Base-by-base conservation (phyloP, 139 green algal genomes). In the Yamagishiella unicocca region DNA sequence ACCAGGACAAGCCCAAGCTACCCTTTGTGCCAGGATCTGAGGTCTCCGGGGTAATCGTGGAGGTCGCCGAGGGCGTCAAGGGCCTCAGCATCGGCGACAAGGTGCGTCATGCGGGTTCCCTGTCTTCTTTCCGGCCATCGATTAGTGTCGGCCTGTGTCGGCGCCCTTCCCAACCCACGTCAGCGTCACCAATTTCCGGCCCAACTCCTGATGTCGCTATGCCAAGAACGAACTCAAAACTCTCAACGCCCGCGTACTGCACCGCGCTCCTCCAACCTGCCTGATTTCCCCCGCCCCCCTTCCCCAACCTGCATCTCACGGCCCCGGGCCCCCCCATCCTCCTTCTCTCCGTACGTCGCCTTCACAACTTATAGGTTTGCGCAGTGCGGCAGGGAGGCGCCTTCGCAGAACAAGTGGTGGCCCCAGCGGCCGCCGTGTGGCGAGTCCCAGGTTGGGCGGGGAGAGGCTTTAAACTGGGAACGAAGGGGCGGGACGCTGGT, bases 11-110 rank as follows among this genome's bases (percentile, higher is more conserved):
- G 61, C 93, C 92, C 14, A 89, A 91, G 38, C 87, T 96, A 40
- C 97, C 97, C 0, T 99, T 98, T 84, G 89, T 98, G 2, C 95
- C 95, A 0, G 97, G 97, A 33, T 93, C 84, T 27, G 96, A 99
- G 83, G 92, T 96, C 21, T 91, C 94, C 3, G 96, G 96, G 4
- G 78, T 90, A 0, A 92, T 99, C 43, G 35, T 89, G 17, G 95
- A 96, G 82, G 90, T 97, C 10, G 96, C 92, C 1, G 29, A 50
- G 0, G 92, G 93, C 31, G 96, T 98, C 35, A 89, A 77, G 14
- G 76, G 66, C 1, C 43, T 98, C 14, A 88, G 91, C 25, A 70
- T 93, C 0, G 96, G 96, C 17, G 96, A 99, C 87, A 87, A 89
- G 83, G 96, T 96, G 74, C 27, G 85, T 21, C 55, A 2, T 40